Conservation (phyloP, 1,284 basidiomycete species). For the Caloboletus firmus region DNA sequence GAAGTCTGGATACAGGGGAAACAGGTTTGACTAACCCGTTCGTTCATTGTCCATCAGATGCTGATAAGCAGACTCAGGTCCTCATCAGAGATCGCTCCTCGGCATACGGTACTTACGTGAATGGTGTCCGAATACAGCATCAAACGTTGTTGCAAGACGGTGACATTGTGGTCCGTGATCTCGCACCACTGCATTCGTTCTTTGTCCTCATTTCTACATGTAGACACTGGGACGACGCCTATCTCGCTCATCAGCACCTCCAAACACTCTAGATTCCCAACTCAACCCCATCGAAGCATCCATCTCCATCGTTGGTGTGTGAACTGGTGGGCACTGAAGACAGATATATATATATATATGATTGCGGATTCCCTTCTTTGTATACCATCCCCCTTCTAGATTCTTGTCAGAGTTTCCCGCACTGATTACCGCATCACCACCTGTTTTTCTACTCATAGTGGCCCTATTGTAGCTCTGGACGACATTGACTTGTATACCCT, state of each 20-base stretch:
- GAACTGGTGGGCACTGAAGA: not conserved
- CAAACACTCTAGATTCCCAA: slow-evolving; percentile 40
- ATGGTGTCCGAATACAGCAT: slow-evolving; percentile 39
- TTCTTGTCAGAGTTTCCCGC: not conserved
- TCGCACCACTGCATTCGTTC: not conserved
- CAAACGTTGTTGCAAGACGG: slow-evolving; percentile 39
- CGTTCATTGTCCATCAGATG: not conserved
- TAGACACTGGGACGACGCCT: slow-evolving; percentile 43
- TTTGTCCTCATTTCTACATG: slow-evolving; percentile 7
- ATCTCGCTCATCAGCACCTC: slow-evolving; percentile 38
- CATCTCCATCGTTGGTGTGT: slow-evolving; percentile 37
- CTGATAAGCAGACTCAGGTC: slow-evolving; percentile 33
- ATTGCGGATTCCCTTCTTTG: not conserved
- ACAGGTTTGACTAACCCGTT: slow-evolving; percentile 33
- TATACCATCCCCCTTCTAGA: not conserved
- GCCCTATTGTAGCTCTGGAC: not conserved
- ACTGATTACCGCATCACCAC: not conserved
- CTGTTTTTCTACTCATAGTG: slow-evolving; percentile 9
- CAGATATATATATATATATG: not conserved
- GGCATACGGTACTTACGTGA: slow-evolving; percentile 46
- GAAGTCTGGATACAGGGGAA: slow-evolving; percentile 44
- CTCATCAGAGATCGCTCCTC: slow-evolving; percentile 46
- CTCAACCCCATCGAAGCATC: slow-evolving; percentile 44
- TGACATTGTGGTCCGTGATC: slow-evolving; percentile 42
- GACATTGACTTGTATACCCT: not conserved